Evolutionary conservation across 192 early-diverging fungal genomes (phyloP).

Genomic region (Coemansia umbellata): DNA sequence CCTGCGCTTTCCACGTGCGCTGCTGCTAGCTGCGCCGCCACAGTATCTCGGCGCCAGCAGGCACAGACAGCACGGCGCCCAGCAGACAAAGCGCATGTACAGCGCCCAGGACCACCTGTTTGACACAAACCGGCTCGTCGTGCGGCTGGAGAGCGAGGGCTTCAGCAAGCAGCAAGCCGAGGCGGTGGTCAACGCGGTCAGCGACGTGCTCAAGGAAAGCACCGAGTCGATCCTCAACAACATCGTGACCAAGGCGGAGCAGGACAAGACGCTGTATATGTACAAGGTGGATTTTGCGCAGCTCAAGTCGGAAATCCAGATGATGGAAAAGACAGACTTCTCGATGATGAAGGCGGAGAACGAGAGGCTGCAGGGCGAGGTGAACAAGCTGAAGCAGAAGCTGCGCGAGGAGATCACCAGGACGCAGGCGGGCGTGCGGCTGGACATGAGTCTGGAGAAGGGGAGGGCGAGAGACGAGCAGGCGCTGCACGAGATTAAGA

Average conservation of each 20-base stretch:
- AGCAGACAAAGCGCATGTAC: background rate
- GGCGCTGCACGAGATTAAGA: conserved; percentile 74
- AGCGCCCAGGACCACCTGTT: conserved; percentile 54
- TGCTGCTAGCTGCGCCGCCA: background rate
- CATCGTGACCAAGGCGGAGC: conserved; percentile 79
- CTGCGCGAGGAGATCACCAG: conserved; percentile 79
- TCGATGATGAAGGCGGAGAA: conserved; percentile 77
- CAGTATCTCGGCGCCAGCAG: background rate
- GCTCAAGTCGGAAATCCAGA: conserved; percentile 79
- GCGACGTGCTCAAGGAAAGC: conserved; percentile 64
- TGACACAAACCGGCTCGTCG: conserved; percentile 78
- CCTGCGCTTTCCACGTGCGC: background rate
- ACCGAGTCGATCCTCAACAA: conserved; percentile 23
- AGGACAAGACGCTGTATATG: conserved; percentile 78
- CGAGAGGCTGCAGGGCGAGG: conserved; percentile 70
- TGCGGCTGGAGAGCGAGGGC: conserved; percentile 67
- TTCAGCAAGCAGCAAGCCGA: conserved; percentile 67
- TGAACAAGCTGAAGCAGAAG: conserved; percentile 79
- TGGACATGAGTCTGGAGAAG: conserved; percentile 89
- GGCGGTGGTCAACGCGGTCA: conserved; percentile 69
- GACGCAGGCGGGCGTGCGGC: conserved; percentile 76
- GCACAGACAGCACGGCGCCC: background rate
- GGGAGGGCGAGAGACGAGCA: conserved; percentile 83
- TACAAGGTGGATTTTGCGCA: conserved; percentile 88
- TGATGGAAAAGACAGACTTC: conserved; percentile 90